These are phyloP conservation scores for Ogataea thermomethanolica DNA, from an alignment of 805 yeast species.

Conservation along the genomic window DNA sequence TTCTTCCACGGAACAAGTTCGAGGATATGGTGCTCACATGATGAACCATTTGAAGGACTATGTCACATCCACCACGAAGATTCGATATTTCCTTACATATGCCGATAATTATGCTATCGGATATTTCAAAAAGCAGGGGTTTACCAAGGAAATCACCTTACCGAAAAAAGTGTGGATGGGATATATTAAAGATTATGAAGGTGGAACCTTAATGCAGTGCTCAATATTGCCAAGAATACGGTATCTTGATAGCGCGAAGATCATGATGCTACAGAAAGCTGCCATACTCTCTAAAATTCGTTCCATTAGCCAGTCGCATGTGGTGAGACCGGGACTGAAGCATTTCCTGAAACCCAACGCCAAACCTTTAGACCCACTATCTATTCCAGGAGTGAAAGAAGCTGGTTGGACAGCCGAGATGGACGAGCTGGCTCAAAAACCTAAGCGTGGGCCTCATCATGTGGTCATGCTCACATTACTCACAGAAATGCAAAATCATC, in stretches of 20 bases:
- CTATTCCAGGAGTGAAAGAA: conserved; percentile 86
- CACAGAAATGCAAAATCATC: conserved; percentile 87
- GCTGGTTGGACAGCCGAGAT: conserved; percentile 98
- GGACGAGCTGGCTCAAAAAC: conserved; percentile 94
- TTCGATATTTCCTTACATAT: conserved; percentile 84
- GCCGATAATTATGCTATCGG: conserved; percentile 99
- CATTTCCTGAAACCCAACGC: conserved; percentile 52
- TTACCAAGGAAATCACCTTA: conserved; percentile 88
- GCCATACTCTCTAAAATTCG: conserved; percentile 84
- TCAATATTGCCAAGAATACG: conserved; percentile 85
- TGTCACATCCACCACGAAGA: conserved; percentile 81
- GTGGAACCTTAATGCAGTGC: conserved; percentile 98
- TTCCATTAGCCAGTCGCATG: conserved; percentile 71
- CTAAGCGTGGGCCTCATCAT: conserved; percentile 91
- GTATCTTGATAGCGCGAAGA: conserved; percentile 84
- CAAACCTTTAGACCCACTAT: conserved; percentile 69
- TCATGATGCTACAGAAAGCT: conserved; percentile 82
- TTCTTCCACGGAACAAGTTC: conserved; percentile 93
- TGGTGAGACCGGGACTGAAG: conserved; percentile 77
- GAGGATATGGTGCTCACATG: conserved; percentile 98
- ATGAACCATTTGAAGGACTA: conserved; percentile 98
- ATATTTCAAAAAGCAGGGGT: conserved; percentile 96
- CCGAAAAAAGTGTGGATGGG: conserved; percentile 95
- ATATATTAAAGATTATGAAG: conserved; percentile 97
- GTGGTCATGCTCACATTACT: conserved; percentile 87